phyloP scores from a whole-genome alignment of 202 grass and related monocot genomes.

The Brachypodium distachyon region DNA sequence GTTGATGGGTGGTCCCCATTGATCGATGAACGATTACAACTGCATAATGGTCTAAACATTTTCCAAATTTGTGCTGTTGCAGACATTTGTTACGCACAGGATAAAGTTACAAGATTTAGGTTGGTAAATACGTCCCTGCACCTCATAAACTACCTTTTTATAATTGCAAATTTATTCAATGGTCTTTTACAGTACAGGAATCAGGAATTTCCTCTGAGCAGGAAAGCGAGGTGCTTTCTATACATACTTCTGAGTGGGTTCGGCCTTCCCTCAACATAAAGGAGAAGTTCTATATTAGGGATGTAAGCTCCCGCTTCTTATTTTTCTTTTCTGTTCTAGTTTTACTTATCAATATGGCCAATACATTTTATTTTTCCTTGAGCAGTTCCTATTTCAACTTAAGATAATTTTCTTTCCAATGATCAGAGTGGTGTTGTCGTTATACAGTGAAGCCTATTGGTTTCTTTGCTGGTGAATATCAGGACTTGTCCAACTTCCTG shows the following conservation, averaged over 20 bases:
- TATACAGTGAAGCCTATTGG: conserved; percentile 17
- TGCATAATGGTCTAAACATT: conserved; percentile 11
- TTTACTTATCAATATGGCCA: background rate
- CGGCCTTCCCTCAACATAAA: conserved; percentile 62
- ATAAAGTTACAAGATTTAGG: conserved; percentile 61
- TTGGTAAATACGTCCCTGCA: conserved; percentile 27
- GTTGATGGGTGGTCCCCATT: background rate
- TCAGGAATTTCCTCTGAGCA: conserved; percentile 16
- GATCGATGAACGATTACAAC: background rate
- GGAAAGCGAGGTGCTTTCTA: conserved; percentile 12
- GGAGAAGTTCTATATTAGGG: conserved; percentile 60
- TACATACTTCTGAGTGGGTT: conserved; percentile 62
- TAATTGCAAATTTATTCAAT: background rate
- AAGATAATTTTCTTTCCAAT: conserved; percentile 8
- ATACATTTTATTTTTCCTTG: background rate
- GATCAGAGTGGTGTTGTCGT: conserved; percentile 46
- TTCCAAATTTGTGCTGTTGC: conserved; percentile 43
- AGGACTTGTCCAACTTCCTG: background rate
- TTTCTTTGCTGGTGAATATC: background rate
- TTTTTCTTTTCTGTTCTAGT: background rate
- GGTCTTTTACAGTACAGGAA: conserved; percentile 35
- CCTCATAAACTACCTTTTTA: background rate
- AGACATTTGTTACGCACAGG: conserved; percentile 84
- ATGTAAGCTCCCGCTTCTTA: conserved; percentile 37
- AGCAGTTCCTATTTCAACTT: background rate